These are phyloP conservation scores for Fusarium lateritium DNA, from an alignment of 2,329 filamentous ascomycete species.

Conservation along the genomic window DNA sequence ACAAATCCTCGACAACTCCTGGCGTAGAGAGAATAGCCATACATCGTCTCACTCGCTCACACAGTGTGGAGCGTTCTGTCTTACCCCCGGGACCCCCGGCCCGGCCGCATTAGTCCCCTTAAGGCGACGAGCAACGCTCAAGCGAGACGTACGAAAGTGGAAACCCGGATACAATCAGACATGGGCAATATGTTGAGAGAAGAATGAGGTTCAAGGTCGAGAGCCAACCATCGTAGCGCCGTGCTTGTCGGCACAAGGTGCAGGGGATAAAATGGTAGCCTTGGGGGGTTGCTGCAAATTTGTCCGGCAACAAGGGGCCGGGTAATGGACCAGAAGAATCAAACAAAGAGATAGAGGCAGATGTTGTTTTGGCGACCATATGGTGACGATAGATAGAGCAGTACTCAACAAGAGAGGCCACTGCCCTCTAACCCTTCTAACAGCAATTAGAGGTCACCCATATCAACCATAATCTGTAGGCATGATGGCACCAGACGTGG, in stretches of 20 bases:
- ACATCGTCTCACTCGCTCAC: conserved; percentile 7
- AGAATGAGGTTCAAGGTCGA: not conserved
- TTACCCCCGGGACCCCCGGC: conserved; percentile 33
- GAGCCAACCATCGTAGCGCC: not conserved
- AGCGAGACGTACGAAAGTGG: conserved; percentile 43
- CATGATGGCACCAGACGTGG: not conserved
- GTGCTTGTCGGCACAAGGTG: not conserved
- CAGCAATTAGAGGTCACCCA: not conserved
- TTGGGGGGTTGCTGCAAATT: conserved; percentile 20
- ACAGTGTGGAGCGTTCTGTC: conserved; percentile 37
- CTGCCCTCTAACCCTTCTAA: not conserved
- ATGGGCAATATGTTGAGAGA: conserved; percentile 16
- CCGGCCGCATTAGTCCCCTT: conserved; percentile 44
- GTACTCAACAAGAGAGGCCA: no score
- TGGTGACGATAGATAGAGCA: not conserved
- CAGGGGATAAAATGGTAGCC: not conserved
- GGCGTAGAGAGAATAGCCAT: not conserved
- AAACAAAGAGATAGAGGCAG: conserved; percentile 30
- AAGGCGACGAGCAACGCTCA: conserved; percentile 39
- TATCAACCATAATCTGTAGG: not conserved
- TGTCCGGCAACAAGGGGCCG: conserved; percentile 1
- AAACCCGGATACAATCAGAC: conserved; percentile 32
- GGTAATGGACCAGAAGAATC: conserved; percentile 33
- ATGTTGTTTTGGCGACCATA: not conserved
- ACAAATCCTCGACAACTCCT: not conserved